A percentile compares a stretch with the other conserved stretches of the same genome.
Evolutionary conservation across 2,329 filamentous ascomycete genomes (phyloP).

Genomic region (Fusarium sp.): DNA sequence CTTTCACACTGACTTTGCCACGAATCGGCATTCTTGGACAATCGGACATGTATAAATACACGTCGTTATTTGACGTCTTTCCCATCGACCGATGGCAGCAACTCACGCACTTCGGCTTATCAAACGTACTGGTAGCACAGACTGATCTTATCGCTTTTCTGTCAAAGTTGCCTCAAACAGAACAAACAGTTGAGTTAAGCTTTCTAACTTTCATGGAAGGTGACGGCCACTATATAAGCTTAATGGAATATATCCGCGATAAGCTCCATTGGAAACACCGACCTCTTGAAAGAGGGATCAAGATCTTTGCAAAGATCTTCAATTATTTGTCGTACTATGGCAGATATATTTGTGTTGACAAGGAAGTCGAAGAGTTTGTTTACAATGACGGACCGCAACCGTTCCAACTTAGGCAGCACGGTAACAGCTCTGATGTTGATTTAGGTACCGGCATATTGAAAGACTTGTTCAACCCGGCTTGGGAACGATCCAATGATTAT

Average conservation of each 20-base stretch:
- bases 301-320: neutral
- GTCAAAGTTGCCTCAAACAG: neutral
- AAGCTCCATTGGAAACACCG: neutral
- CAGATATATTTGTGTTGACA: neutral
- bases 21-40: rapidly evolving
- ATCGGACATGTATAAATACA: neutral
- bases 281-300: neutral
- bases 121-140: neutral
- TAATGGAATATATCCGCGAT: neutral
- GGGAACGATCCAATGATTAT: neutral
- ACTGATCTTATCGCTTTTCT: neutral
- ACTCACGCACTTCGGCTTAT: neutral
- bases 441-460: neutral
- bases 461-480: neutral
- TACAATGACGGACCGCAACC: no score
- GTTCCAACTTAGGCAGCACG: neutral
- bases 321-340: neutral
- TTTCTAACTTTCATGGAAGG: neutral
- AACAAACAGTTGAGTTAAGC: neutral
- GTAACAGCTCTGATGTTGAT: neutral
- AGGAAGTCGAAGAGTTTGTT: neutral
- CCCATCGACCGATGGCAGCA: neutral
- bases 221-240: neutral
- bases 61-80: neutral
- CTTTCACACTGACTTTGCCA: neutral